Percentiles rank a stretch among this genome's conserved stretches.
Conservation (phyloP, 306 rosid species). For the Vigna reflexopilosa region DNA sequence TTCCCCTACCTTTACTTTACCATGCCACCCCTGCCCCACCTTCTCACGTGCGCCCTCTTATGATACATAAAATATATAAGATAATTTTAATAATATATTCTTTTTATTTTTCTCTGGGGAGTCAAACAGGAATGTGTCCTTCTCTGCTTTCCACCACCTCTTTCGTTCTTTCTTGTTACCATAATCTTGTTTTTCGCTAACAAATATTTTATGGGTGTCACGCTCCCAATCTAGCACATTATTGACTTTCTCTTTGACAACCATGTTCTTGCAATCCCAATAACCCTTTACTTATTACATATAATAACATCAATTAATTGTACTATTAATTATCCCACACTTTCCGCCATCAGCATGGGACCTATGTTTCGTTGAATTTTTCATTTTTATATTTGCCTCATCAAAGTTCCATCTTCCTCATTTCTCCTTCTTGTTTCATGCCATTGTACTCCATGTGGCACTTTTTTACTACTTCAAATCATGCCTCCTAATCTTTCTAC, state of each 20-base stretch:
- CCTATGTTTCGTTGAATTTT: constrained; percentile 45
- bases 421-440: constrained; percentile 13
- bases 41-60: constrained; percentile 70
- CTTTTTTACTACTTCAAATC: constrained; percentile 6
- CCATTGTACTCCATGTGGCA: constrained; percentile 46
- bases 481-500: constrained; percentile 29
- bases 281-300: constrained; percentile 18
- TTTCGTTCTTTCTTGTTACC: constrained; percentile 9
- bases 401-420: constrained; percentile 18
- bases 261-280: constrained; percentile 58
- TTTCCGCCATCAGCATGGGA: constrained; percentile 54
- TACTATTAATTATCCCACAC: constrained; percentile 50
- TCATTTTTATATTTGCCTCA: not conserved
- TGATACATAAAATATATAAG: not conserved
- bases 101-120: constrained; percentile 8
- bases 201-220: constrained; percentile 38
- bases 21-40: constrained; percentile 46
- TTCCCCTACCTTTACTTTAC: constrained; percentile 34
- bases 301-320: constrained; percentile 7
- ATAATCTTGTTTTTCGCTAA: not conserved
- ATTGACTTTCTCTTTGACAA: constrained; percentile 59
- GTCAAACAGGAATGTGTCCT: constrained; percentile 53
- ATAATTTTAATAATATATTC: not conserved
- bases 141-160: constrained; percentile 36
- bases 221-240: constrained; percentile 40